Base-by-base conservation (phyloP, 2,329 filamentous ascomycete species). In the Huntiella abstrusa region DNA sequence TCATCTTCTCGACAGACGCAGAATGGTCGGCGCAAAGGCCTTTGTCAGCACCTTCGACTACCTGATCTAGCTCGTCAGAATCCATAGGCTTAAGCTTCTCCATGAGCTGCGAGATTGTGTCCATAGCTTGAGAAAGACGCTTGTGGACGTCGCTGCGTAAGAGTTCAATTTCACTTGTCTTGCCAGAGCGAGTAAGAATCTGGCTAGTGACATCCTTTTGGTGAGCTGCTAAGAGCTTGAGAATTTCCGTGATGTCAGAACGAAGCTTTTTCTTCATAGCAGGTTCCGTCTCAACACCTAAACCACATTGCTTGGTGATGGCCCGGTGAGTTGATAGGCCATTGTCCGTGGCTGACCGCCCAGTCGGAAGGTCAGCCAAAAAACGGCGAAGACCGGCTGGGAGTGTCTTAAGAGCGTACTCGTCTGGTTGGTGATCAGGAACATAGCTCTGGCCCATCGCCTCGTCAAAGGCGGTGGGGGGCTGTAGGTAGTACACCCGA, bases 401-500 rank as follows among this genome's bases (percentile, higher is more conserved):
- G 15, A 49, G 39, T 5, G 44, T 49, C 36, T 41, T 39, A 8
- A 47, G 4, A 4, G 41, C 17, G 6, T 37, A 22, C 11, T 45
- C 37, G 19, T 45, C 34, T 13, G 28, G 11, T 4, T 43, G 33
- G 13, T 32, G 33, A 28, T 45, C 22, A 3, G n/a, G 35, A 41
- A n/a, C 8, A 39, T 16, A 10, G 3, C 45, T 36, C 13, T 49
- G 32, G 34, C 41, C 45, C 12, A 47, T 28, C 6, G 33, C 33
- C 2, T 43, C 36, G 12, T 49, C 48, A 40, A 49, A 47, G 15
- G 48, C 42, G 15, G 48, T 50, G 5, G 49, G 49, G 19, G 45
- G 49, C 12, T 50, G 49, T 10, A 50, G 45, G 32, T 50, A 50
- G 41, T 50, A 50, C 3, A 50, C 45, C 13, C 41, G 49, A 32